Conservation (phyloP, 768 basidiomycete species). For the Polyporus arcularius region DNA sequence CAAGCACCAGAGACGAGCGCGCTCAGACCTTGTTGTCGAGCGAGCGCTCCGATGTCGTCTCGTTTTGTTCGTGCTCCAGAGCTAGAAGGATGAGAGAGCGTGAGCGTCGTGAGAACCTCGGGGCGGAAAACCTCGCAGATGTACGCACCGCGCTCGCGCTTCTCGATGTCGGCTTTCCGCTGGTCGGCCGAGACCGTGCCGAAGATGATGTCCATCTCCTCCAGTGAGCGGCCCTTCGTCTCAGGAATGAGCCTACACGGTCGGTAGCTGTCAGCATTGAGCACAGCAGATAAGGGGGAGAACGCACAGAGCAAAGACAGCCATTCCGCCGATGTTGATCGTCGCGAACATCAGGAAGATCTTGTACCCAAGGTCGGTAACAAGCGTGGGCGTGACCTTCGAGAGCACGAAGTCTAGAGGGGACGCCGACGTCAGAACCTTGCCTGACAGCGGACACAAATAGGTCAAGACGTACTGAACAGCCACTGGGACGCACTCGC, state of each 20-base stretch:
- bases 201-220: constrained; percentile 60
- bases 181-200: constrained; percentile 58
- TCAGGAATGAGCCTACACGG: constrained; percentile 39
- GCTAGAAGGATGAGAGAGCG: constrained; percentile 1
- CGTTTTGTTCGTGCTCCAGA: constrained; percentile 22
- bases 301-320: constrained; percentile 60
- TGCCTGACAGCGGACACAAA: background rate
- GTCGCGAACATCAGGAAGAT: constrained; percentile 78
- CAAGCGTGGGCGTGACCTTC: constrained; percentile 68
- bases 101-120: constrained; percentile 4
- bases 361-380: constrained; percentile 65
- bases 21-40: constrained; percentile 20
- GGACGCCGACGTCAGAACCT: background rate
- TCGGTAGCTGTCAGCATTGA: too few species aligned
- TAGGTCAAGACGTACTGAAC: constrained; percentile 62
- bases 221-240: constrained; percentile 44
- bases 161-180: constrained; percentile 53
- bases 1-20: background rate
- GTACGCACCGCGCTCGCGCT: constrained; percentile 40
- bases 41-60: constrained; percentile 25
- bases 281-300: constrained; percentile 17
- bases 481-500: constrained; percentile 84
- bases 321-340: constrained; percentile 74
- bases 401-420: constrained; percentile 66
- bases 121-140: background rate